Percentiles rank a stretch among this genome's conserved stretches.
phyloP scores from a whole-genome alignment of 805 yeast species.

The Candida rishiriensis region DNA sequence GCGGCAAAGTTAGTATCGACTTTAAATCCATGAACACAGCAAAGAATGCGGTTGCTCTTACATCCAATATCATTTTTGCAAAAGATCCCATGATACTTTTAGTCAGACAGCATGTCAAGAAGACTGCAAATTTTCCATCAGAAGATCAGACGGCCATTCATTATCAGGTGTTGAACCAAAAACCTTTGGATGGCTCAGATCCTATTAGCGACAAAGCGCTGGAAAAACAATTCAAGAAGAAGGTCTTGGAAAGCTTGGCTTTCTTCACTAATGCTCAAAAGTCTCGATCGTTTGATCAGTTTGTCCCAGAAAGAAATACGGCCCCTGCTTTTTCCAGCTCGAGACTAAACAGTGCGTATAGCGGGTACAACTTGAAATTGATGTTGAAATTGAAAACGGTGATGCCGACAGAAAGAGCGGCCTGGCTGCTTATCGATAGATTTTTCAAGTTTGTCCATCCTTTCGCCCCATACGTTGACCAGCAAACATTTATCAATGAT shows the following conservation, averaged over 20 bases:
- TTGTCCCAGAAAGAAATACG: too few relatives aligned
- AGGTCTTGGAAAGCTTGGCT: conserved; percentile 8
- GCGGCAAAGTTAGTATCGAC: too few relatives aligned
- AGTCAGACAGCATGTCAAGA: too few relatives aligned
- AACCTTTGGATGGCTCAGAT: conserved; percentile 11
- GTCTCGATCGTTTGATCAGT: not conserved
- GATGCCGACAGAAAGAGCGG: conserved; percentile 35
- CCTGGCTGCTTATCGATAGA: conserved; percentile 38
- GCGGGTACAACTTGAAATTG: conserved; percentile 22
- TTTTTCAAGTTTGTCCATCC: conserved; percentile 43
- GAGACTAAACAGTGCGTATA: conserved; percentile 23
- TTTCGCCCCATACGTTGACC: conserved; percentile 44
- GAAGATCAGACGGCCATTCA: not conserved
- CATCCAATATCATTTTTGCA: too few relatives aligned
- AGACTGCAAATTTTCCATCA: too few relatives aligned
- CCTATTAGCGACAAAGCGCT: conserved; percentile 1
- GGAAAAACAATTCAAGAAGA: conserved; percentile 10
- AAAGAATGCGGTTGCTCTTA: too few relatives aligned
- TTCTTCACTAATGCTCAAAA: not conserved
- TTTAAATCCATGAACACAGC: too few relatives aligned
- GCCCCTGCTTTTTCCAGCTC: conserved; percentile 10
- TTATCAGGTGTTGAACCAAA: conserved; percentile 10
- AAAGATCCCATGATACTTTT: too few relatives aligned
- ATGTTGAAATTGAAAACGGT: conserved; percentile 21
- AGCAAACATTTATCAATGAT: conserved; percentile 28